Base-by-base conservation (phyloP, 2,329 filamentous ascomycete genomes). In the Trichophyton mentagrophytes region DNA sequence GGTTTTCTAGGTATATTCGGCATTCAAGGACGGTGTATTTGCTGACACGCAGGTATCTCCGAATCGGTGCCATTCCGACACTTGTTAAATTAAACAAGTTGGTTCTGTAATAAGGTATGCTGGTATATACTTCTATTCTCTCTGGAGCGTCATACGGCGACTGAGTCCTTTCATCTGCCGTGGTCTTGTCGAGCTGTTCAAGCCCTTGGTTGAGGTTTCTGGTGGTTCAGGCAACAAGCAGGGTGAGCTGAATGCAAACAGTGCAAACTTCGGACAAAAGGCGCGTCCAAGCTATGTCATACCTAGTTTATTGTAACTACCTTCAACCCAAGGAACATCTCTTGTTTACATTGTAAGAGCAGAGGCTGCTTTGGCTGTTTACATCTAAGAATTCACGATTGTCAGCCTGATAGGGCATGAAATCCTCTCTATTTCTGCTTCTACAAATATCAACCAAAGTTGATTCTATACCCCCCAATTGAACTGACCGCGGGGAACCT, bases 1-100 rank as follows among this genome's bases (percentile, higher is more conserved):
- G 93, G 67, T 92, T 91, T 65, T 97, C 92, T 55, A 96, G 84
- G 74, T 97, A 97, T 66, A 99, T 93, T 65, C 91, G 90, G 65
- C 89, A 90, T 80, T 99, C 93, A n/a, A 99, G 82, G 36, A 96
- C 90, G 3, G 92, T 96, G 73, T 90, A 89, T 71, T 92, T 91
- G 60, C 88, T 92, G 67, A 97, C 95, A 59, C 92, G 85, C 60
- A 97, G 80, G 72, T 97, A 96, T 68, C 91, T 84, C 62, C 91
- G 85, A 56, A 96, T 84, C 9, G 91, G 91, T 11, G 90, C 87
- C 91, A 96, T 96, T 58, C 22, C 20, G 15, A 22, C 13, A 17
- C 9, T 15, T 22, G 49, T 15, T 53, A 33, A 22, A 47, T 7
- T 13, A 47, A 17, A 47, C 20, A 20, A 9, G 3, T 22, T 46